Evolutionary conservation across 2,329 filamentous ascomycete species (phyloP).

Genomic region (Aspergillus uvarum): DNA sequence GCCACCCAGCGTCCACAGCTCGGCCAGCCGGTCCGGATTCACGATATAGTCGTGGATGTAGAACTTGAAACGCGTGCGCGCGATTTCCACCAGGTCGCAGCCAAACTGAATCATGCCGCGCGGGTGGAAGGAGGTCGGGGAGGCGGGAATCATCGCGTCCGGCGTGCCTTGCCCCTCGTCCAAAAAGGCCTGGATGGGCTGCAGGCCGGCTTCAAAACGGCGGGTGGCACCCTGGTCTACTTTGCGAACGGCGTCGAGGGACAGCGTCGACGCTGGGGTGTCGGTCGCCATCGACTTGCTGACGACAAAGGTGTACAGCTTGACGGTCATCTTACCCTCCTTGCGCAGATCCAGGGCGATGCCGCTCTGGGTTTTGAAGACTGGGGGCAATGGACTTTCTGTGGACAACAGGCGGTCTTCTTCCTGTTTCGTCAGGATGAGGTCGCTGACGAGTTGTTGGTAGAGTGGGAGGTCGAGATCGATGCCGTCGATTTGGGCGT

Average conservation of each 20-base stretch:
- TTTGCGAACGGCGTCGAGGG: neutral
- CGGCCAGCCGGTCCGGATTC: neutral
- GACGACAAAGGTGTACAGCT: neutral
- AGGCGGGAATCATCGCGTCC: neutral
- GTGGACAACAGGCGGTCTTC: neutral
- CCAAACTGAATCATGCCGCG: neutral
- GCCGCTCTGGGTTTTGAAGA: neutral
- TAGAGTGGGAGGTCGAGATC: neutral
- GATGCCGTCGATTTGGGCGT: neutral
- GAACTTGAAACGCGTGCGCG: neutral
- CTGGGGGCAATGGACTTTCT: neutral
- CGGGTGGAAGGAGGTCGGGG: neutral
- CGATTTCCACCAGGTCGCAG: neutral
- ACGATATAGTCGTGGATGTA: neutral
- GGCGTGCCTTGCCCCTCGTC: neutral
- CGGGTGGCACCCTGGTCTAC: neutral
- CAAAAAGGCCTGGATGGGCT: neutral
- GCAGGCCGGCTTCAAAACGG: neutral
- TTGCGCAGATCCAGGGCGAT: conserved; percentile 1
- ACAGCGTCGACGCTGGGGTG: neutral
- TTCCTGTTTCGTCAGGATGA: neutral
- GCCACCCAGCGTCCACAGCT: neutral
- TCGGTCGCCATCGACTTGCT: neutral
- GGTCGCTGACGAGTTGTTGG: neutral
- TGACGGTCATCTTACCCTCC: neutral